Evolutionary conservation across 768 basidiomycete species (phyloP).

Genomic region (Leccinum pellstonianum): DNA sequence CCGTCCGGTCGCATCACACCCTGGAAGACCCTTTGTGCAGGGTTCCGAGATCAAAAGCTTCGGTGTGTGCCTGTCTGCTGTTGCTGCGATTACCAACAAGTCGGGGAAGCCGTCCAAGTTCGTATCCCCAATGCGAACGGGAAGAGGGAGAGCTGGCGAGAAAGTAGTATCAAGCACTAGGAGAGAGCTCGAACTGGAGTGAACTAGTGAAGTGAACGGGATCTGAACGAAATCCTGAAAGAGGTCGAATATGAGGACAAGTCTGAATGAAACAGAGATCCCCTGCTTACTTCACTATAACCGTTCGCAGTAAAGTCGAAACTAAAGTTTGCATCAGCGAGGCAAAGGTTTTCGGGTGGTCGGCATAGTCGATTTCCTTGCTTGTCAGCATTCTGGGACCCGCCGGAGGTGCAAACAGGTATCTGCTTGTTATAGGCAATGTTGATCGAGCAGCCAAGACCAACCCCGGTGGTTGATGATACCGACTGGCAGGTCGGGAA

Average conservation of each 20-base stretch:
- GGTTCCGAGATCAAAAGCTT: slow-evolving; percentile 63
- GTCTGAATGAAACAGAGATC: neutral
- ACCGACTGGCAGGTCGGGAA: slow-evolving; percentile 80
- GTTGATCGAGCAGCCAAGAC: slow-evolving; percentile 77
- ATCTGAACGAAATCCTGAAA: slow-evolving; percentile 66
- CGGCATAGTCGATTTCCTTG: slow-evolving; percentile 63
- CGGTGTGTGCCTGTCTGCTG: slow-evolving; percentile 47
- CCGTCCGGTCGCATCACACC: slow-evolving; percentile 50
- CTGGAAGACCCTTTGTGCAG: slow-evolving; percentile 53
- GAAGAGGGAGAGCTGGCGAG: slow-evolving; percentile 66
- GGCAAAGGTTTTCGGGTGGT: slow-evolving; percentile 77
- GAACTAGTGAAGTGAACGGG: slow-evolving; percentile 60
- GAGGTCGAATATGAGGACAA: neutral
- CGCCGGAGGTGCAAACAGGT: slow-evolving; percentile 66
- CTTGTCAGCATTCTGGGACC: slow-evolving; percentile 44
- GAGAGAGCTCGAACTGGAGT: slow-evolving; percentile 48
- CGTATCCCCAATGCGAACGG: slow-evolving; percentile 82
- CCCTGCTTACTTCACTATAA: slow-evolving; percentile 49
- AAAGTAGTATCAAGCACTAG: slow-evolving; percentile 69
- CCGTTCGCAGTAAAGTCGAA: slow-evolving; percentile 61
- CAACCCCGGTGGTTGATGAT: slow-evolving; percentile 67
- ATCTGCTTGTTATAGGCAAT: slow-evolving; percentile 94
- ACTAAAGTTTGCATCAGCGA: slow-evolving; percentile 73
- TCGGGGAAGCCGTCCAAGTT: slow-evolving; percentile 96
- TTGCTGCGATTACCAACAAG: slow-evolving; percentile 58